A percentile compares a stretch with the other conserved stretches of the same genome.
These are phyloP conservation scores for Dictyostelium discoideum DNA, from an alignment of 78 protist species.

Conservation along the genomic window dicty_2.7 NC_007090.3:4289501-4290000, in stretches of 20 bases:
- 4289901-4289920: neutral
- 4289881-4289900: neutral
- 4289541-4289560: neutral
- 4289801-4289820: neutral
- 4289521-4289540: conserved; percentile 8
- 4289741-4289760: neutral
- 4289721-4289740: neutral
- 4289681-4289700: neutral
- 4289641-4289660: neutral
- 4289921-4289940: neutral
- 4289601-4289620: neutral
- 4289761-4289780: neutral
- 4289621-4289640: neutral
- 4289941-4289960: neutral
- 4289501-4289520: neutral
- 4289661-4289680: neutral
- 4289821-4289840: neutral
- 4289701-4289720: neutral
- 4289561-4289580: neutral
- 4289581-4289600: neutral
- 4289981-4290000: neutral
- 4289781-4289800: neutral
- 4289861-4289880: neutral
- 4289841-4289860: neutral
- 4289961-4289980: neutral